Base-by-base conservation (phyloP, 108 stramenopile species). In the Cyclotella distinguenda region DNA sequence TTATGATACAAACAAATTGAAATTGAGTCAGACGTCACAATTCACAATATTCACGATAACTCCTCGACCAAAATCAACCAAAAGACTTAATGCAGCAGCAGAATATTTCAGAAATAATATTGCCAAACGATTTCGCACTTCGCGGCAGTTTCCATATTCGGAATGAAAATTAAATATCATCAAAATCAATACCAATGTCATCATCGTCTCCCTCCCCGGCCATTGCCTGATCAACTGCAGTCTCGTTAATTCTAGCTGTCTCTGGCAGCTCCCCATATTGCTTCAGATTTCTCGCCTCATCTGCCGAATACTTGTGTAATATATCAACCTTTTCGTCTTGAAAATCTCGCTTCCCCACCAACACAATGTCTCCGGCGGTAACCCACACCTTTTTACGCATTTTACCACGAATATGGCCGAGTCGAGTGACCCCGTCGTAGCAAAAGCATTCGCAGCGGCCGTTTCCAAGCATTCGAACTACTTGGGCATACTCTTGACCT, bases 381-480 rank as follows among this genome's bases (percentile, higher is more conserved):
- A 97, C 94, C 95, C 95, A 97, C 8, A 96, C 95, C 93, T 99
- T 97, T 74, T 97, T 99, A 32, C 99, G 81, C 99, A 99, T 99
- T 80, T 98, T 99, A 33, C 99, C 99, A 50, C 99, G 93, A 77
- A 99, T 99, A 78, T 98, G 97, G 28, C 97, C 97, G 66, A 98
- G 79, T 25, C 99, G 89, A 23, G 96, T 97, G 46, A 96, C 95
- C 58, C 97, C 97, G 76, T 99, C 99, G 81, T 94, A 99, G 70
- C 99, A 99, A 72, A 95, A 96, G 68, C 95, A 94, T 82, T 98
- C 97, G 54, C 96, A 95, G 19, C 99, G 86, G 27, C 97, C 97
- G 70, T 98, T 98, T 19, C 99, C 99, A 48, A 99, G 86, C 99
- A 99, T 99, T 58, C 94, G 84, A 22, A 98, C 83, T 12, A 99